Evolutionary conservation across 1,284 basidiomycete genomes (phyloP).

Genomic region (Coniferiporia weirii): DNA sequence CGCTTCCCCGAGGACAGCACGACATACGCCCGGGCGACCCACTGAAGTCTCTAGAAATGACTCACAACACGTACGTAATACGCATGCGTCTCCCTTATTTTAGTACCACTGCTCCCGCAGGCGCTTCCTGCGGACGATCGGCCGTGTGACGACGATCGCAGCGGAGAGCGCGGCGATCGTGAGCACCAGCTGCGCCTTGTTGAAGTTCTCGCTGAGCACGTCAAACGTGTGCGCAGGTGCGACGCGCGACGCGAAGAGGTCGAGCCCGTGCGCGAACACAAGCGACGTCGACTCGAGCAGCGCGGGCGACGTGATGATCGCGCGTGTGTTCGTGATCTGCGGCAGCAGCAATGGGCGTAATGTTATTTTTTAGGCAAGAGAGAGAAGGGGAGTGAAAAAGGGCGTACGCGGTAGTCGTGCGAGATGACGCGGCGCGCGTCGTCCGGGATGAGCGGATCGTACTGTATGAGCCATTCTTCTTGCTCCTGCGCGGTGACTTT

Average conservation of each 20-base stretch:
- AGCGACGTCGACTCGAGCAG: slow-evolving; percentile 89
- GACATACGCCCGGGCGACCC: no score
- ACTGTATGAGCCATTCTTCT: slow-evolving; percentile 84
- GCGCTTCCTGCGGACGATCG: slow-evolving; percentile 64
- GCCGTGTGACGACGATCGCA: slow-evolving; percentile 73
- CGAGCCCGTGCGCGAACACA: slow-evolving; percentile 83
- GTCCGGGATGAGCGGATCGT: slow-evolving; percentile 73
- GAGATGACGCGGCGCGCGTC: slow-evolving; percentile 76
- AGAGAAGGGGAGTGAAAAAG: slow-evolving; percentile 1
- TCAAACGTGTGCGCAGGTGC: slow-evolving; percentile 92
- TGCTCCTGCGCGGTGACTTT: slow-evolving; percentile 76
- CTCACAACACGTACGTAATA: neutral
- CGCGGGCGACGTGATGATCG: slow-evolving; percentile 73
- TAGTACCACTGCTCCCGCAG: slow-evolving; percentile 65
- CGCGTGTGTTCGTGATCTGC: slow-evolving; percentile 62
- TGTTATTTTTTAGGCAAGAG: neutral
- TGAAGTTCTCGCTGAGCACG: slow-evolving; percentile 87
- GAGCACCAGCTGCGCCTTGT: slow-evolving; percentile 86
- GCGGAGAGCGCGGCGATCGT: slow-evolving; percentile 70
- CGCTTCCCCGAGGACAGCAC: no score
- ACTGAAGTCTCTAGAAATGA: no score
- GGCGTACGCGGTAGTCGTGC: slow-evolving; percentile 66
- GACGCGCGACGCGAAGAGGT: slow-evolving; percentile 81
- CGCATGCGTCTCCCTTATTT: neutral
- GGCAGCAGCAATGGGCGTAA: neutral